These are phyloP conservation scores for Anisodus acutangulus DNA, from an alignment of 257 asterid species.

Conservation along the genomic window DNA sequence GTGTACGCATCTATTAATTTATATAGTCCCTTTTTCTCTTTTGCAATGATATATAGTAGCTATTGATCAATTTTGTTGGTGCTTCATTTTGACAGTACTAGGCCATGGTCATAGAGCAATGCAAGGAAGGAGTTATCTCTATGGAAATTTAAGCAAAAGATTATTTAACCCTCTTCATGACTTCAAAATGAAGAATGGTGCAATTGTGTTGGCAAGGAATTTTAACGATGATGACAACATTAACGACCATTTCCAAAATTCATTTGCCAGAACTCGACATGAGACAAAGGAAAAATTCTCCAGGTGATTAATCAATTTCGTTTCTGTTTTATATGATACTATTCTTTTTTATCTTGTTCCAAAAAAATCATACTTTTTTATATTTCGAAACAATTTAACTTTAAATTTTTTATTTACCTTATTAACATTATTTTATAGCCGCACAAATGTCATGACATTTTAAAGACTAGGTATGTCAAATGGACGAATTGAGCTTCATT, in stretches of 20 bases:
- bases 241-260: not conserved
- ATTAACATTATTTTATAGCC: not conserved
- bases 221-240: slow-evolving; percentile 13
- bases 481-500: not conserved
- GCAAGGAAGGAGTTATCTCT: slow-evolving; percentile 50
- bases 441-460: not conserved
- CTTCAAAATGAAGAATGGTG: slow-evolving; percentile 63
- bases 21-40: not conserved
- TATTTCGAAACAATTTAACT: not conserved
- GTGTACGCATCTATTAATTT: no score
- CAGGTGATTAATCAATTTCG: not conserved
- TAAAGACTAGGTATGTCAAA: not conserved
- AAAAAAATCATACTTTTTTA: not conserved
- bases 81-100: slow-evolving; percentile 51
- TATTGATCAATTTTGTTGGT: not conserved
- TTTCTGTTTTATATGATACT: not conserved
- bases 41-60: not conserved
- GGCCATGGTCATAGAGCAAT: slow-evolving; percentile 57
- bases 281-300: not conserved
- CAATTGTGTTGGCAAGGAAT: slow-evolving; percentile 49
- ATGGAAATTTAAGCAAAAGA: slow-evolving; percentile 44
- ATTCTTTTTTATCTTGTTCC: not conserved
- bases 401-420: not conserved
- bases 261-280: not conserved
- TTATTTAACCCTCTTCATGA: slow-evolving; percentile 55